Evolutionary conservation across 495 filamentous ascomycete genomes (phyloP).

Genomic region (Daldinia childiae): DNA sequence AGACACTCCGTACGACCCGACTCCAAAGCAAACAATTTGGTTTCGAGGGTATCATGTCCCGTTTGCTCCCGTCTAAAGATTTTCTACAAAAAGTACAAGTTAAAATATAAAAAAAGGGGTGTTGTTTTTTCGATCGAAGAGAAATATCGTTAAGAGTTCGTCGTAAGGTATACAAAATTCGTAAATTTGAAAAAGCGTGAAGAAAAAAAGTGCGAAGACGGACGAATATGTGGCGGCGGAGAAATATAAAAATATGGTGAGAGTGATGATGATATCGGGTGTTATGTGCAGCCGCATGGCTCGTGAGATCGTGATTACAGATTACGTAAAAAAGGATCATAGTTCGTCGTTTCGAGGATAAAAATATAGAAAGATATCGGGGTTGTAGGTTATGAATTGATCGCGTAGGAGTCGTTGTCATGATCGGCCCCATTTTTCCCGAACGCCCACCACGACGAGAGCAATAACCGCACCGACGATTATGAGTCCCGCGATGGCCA

Average conservation of each 20-base stretch:
- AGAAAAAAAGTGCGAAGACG: slow-evolving; percentile 14
- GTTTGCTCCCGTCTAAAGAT: slow-evolving; percentile 38
- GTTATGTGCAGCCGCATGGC: slow-evolving; percentile 36
- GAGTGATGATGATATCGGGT: slow-evolving; percentile 20
- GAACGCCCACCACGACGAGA: slow-evolving; percentile 66
- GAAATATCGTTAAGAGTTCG: slow-evolving; percentile 27
- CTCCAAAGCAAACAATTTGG: slow-evolving; percentile 39
- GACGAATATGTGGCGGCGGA: slow-evolving; percentile 7
- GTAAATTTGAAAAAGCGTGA: slow-evolving; percentile 16
- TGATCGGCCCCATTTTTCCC: slow-evolving; percentile 51
- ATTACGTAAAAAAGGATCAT: slow-evolving; percentile 40
- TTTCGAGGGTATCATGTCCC: slow-evolving; percentile 42
- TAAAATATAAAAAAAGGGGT: background rate
- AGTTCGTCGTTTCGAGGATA: slow-evolving; percentile 28
- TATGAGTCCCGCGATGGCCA: slow-evolving; percentile 80
- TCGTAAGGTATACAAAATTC: slow-evolving; percentile 26
- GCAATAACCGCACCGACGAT: slow-evolving; percentile 79
- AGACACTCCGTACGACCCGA: slow-evolving; percentile 18
- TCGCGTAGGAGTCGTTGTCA: slow-evolving; percentile 5
- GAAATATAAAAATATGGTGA: slow-evolving; percentile 14
- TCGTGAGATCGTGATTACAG: slow-evolving; percentile 45
- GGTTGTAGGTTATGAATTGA: slow-evolving; percentile 15
- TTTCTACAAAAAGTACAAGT: slow-evolving; percentile 24
- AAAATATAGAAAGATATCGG: slow-evolving; percentile 26
- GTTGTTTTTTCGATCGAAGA: background rate